phyloP scores from a whole-genome alignment of 2,329 filamentous ascomycete species.

The Arthrobotrys entomopaga region DNA sequence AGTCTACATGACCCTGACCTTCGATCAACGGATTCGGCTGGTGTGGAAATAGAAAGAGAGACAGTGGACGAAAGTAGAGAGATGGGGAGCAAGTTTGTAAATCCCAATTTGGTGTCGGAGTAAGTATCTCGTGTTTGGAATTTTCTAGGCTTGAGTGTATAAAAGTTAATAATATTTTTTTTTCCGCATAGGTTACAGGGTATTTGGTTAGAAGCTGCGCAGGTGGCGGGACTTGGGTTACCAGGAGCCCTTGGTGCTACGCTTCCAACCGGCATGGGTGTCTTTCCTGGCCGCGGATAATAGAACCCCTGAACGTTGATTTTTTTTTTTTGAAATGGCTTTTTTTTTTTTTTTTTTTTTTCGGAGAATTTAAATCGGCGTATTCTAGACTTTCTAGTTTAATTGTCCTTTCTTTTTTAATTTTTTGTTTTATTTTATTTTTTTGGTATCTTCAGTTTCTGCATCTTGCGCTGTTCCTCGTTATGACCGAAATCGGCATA shows the following conservation, averaged over 20 bases:
- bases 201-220: conserved; percentile 30
- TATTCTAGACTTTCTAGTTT: no score
- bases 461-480: neutral
- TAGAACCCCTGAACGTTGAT: neutral
- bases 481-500: neutral
- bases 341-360: neutral
- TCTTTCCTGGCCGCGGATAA: neutral
- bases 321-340: neutral
- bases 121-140: conserved; percentile 64
- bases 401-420: neutral
- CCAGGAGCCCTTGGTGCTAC: neutral
- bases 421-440: neutral
- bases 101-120: conserved; percentile 77
- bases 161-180: conserved; percentile 2
- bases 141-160: neutral
- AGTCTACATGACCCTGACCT: conserved; percentile 76
- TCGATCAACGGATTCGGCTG: conserved; percentile 56
- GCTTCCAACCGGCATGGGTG: neutral
- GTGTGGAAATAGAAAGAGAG: conserved; percentile 64
- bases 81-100: conserved; percentile 76
- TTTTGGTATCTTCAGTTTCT: neutral
- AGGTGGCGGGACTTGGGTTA: neutral
- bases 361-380: conserved; percentile 4
- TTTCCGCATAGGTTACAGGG: conserved; percentile 31
- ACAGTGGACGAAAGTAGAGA: conserved; percentile 79